Conservation (phyloP, 2,329 filamentous ascomycete species). For the Penicillium brasilianum region DNA sequence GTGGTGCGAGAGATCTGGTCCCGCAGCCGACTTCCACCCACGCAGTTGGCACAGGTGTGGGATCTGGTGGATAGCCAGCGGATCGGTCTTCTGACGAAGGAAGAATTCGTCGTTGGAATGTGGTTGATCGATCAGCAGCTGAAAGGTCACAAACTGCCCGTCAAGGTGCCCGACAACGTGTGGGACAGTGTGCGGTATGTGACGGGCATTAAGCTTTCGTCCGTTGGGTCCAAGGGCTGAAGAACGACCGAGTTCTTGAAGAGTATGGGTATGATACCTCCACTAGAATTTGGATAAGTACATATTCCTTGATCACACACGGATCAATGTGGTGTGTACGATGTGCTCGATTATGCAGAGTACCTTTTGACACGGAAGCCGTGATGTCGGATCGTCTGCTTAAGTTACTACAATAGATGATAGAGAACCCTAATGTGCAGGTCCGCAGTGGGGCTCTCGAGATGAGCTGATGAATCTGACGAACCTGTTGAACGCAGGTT, state of each 20-base stretch:
- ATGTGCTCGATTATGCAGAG: background rate
- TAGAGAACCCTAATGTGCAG: slow-evolving; percentile 1
- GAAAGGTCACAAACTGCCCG: slow-evolving; percentile 54
- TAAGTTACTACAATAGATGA: background rate
- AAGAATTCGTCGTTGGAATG: slow-evolving; percentile 57
- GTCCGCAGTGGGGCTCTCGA: slow-evolving; percentile 8
- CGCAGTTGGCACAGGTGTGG: slow-evolving; percentile 52
- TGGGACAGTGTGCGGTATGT: slow-evolving; percentile 53
- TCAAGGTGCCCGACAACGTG: slow-evolving; percentile 52
- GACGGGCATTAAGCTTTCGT: slow-evolving; percentile 43
- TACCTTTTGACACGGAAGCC: background rate
- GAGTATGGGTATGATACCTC: background rate
- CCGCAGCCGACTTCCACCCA: slow-evolving; percentile 49
- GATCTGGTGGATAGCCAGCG: slow-evolving; percentile 49
- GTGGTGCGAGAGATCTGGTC: slow-evolving; percentile 57
- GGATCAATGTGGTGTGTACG: background rate
- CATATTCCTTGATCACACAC: background rate
- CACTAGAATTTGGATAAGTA: background rate
- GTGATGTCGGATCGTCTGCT: too few species aligned
- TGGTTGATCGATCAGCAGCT: slow-evolving; percentile 57
- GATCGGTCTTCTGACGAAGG: slow-evolving; percentile 46
- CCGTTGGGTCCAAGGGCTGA: slow-evolving; percentile 6
- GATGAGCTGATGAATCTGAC: background rate
- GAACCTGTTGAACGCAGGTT: background rate
- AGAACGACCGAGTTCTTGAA: background rate